Percentiles rank a stretch among this genome's conserved stretches.
Conservation (phyloP, 179 eudicot species). For the Heliamphora pulchella region DNA sequence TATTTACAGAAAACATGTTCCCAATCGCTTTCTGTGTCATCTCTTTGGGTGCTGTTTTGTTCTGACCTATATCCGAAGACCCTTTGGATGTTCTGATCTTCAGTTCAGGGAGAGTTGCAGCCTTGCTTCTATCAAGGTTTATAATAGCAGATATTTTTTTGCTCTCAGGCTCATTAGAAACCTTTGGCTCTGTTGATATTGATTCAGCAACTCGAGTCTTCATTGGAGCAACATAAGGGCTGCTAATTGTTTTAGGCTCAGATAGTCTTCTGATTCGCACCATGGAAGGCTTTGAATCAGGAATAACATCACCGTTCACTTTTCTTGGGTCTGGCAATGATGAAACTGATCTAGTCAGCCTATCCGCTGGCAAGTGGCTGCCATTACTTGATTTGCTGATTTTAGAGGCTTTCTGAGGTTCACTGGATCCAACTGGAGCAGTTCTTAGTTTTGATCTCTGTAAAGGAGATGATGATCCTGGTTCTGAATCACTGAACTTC, state of each 20-base stretch:
- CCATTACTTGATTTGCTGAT: conserved; percentile 36
- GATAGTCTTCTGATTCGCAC: conserved; percentile 79
- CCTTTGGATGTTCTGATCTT: conserved; percentile 46
- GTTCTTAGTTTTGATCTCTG: conserved; percentile 78
- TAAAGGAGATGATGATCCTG: conserved; percentile 84
- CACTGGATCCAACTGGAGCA: conserved; percentile 38
- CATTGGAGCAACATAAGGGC: conserved; percentile 30
- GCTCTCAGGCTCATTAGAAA: conserved; percentile 38
- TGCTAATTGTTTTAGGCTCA: conserved; percentile 61
- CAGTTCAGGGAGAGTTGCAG: conserved; percentile 56
- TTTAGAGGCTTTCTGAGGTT: conserved; percentile 46
- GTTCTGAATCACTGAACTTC: conserved; percentile 86
- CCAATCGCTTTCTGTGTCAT: conserved; percentile 28
- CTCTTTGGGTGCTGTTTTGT: conserved; percentile 33
- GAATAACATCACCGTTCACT: conserved; percentile 33
- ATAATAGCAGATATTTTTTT: conserved; percentile 43
- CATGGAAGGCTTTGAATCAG: conserved; percentile 63
- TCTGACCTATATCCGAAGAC: conserved; percentile 29
- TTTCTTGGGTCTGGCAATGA: conserved; percentile 54
- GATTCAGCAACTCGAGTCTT: conserved; percentile 44
- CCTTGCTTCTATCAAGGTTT: conserved; percentile 48
- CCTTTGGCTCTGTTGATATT: conserved; percentile 36
- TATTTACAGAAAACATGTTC: conserved; percentile 22
- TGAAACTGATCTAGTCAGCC: conserved; percentile 63
- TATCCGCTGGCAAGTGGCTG: conserved; percentile 40